Percentiles rank a stretch among this genome's conserved stretches.
Conservation (phyloP, 345 rosid species). For the Mangifera indica region DNA sequence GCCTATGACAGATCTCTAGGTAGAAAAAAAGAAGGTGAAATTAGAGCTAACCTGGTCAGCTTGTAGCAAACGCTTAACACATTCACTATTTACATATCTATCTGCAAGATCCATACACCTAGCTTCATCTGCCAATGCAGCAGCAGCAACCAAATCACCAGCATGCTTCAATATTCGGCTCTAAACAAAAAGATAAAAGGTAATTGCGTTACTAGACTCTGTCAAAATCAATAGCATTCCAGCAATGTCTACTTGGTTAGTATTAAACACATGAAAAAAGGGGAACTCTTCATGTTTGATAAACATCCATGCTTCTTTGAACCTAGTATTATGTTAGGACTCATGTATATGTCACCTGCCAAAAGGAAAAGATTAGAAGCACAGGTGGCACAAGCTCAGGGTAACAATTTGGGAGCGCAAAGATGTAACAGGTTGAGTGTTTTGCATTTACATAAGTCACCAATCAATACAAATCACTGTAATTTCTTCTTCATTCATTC, state of each 20-base stretch:
- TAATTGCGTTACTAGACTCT: background rate
- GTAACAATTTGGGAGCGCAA: no score
- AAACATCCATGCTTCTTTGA: background rate
- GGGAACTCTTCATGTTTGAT: background rate
- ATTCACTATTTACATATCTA: constrained; percentile 90
- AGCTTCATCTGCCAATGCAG: constrained; percentile 98
- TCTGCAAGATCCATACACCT: constrained; percentile 99
- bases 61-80: constrained; percentile 96
- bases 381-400: no score
- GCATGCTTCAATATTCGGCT: constrained; percentile 98
- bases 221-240: background rate
- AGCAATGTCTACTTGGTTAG: constrained; percentile 2
- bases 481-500: no score
- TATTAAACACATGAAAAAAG: background rate
- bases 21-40: constrained; percentile 1
- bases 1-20: background rate
- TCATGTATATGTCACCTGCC: no score
- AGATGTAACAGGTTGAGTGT: no score
- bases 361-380: no score
- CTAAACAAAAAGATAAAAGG: constrained; percentile 36
- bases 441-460: no score
- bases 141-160: constrained; percentile 87
- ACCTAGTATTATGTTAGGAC: background rate
- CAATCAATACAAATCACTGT: no score
- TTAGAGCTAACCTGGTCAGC: constrained; percentile 81